Evolutionary conservation across 2,329 filamentous ascomycete species (phyloP).

Genomic region (Pseudogymnoascus sp.): DNA sequence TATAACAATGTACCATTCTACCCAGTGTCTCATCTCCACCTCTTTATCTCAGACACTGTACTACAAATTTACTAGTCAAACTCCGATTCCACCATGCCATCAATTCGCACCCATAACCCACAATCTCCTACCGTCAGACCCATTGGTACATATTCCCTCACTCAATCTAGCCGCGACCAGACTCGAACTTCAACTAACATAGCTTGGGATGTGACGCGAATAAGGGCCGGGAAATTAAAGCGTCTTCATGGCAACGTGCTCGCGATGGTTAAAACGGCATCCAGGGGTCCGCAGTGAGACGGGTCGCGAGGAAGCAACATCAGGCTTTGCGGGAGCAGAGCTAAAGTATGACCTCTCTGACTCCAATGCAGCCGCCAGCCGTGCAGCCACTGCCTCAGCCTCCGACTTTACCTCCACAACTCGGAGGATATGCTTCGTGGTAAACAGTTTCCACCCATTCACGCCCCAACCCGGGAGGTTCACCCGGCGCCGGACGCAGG

Average conservation of each 20-base stretch:
- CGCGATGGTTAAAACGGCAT: neutral
- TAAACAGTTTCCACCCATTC: neutral
- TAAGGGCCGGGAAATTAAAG: neutral
- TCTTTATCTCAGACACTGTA: too few species aligned
- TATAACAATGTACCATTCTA: too few species aligned
- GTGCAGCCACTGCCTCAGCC: neutral
- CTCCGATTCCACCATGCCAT: too few species aligned
- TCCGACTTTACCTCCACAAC: neutral
- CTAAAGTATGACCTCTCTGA: neutral
- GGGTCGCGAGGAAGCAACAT: neutral
- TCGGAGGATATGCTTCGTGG: neutral
- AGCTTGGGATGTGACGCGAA: neutral
- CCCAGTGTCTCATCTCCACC: too few species aligned
- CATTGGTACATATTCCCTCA: too few species aligned
- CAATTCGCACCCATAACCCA: too few species aligned
- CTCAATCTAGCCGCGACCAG: too few species aligned
- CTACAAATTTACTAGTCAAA: too few species aligned
- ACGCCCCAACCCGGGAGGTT: neutral
- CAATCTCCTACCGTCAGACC: too few species aligned
- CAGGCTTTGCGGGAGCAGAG: neutral
- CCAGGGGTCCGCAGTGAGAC: neutral
- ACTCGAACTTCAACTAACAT: neutral
- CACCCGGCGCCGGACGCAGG: neutral
- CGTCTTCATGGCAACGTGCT: neutral
- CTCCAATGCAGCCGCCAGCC: neutral